Conservation (phyloP, 2,329 filamentous ascomycete species). For the Sclerotinia sclerotiorum region DNA sequence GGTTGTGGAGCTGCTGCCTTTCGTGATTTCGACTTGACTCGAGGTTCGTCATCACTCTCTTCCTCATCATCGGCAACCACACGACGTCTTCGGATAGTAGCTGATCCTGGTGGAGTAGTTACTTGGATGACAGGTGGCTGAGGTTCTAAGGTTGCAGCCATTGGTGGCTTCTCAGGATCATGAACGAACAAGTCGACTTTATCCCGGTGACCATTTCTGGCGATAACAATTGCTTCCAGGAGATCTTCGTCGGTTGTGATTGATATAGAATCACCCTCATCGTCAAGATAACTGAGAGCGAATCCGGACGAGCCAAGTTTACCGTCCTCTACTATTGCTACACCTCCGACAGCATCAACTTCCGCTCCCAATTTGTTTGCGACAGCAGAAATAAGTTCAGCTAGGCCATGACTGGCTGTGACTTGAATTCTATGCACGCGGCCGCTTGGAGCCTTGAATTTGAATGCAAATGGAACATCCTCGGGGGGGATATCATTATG, state of each 20-base stretch:
- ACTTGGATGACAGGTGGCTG: conserved; percentile 53
- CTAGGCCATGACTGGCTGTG: conserved; percentile 74
- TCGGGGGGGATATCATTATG: conserved; percentile 60
- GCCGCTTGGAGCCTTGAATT: conserved; percentile 96
- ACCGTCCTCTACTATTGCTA: conserved; percentile 75
- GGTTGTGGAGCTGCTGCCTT: conserved; percentile 40
- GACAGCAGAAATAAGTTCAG: conserved; percentile 74
- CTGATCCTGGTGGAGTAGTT: conserved; percentile 48
- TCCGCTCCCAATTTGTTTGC: conserved; percentile 82
- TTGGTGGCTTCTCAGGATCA: conserved; percentile 83
- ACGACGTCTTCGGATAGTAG: conserved; percentile 53
- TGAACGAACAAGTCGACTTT: conserved; percentile 98
- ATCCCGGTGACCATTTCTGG: conserved; percentile 73
- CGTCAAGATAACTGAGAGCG: conserved; percentile 92
- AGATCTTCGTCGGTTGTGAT: conserved; percentile 96
- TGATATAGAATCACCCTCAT: conserved; percentile 94
- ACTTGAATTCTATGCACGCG: conserved; percentile 92
- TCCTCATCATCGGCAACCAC: conserved; percentile 49
- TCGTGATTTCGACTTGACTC: conserved; percentile 44
- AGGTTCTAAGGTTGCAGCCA: conserved; percentile 63
- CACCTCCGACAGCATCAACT: conserved; percentile 78
- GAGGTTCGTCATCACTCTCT: conserved; percentile 50
- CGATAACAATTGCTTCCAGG: conserved; percentile 82
- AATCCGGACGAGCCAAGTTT: conserved; percentile 76
- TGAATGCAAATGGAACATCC: conserved; percentile 89